A percentile compares a stretch with the other conserved stretches of the same genome.
Evolutionary conservation across 2,329 filamentous ascomycete genomes (phyloP).

Genomic region (Scytalidium lignicola): DNA sequence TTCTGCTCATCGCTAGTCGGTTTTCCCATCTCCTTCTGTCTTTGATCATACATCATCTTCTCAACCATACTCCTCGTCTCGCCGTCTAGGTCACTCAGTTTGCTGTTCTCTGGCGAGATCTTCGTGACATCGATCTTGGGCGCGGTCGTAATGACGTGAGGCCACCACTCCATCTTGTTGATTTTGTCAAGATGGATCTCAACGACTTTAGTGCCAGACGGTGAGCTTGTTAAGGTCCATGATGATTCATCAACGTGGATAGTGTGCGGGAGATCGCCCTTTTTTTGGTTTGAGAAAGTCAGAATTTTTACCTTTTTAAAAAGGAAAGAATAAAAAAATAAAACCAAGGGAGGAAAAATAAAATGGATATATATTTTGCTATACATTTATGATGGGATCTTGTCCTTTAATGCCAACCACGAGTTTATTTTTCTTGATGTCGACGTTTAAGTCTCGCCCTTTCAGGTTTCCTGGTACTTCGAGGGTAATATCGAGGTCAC

Average conservation of each 20-base stretch:
- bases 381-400: conserved; percentile 76
- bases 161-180: conserved; percentile 99
- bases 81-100: conserved; percentile 86
- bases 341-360: too few relatives aligned
- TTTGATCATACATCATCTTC: conserved; percentile 99
- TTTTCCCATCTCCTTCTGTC: conserved; percentile 88
- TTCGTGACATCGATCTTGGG: conserved; percentile 93
- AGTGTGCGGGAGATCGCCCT: conserved; percentile 81
- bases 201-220: conserved; percentile 61
- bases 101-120: conserved; percentile 89
- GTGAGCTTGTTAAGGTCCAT: conserved; percentile 77
- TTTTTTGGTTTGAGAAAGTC: too few relatives aligned
- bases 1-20: conserved; percentile 92
- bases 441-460: conserved; percentile 75
- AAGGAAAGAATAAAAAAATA: too few relatives aligned
- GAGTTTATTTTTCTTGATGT: conserved; percentile 73
- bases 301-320: too few relatives aligned
- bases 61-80: conserved; percentile 96
- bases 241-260: conserved; percentile 83
- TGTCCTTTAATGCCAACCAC: conserved; percentile 84
- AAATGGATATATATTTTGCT: too few relatives aligned
- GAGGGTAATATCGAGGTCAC: conserved; percentile 76
- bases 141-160: conserved; percentile 79
- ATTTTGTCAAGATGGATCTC: conserved; percentile 88
- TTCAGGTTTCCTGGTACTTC: conserved; percentile 78